A percentile compares a stretch with the other conserved stretches of the same genome.
Evolutionary conservation across 2,329 filamentous ascomycete species (phyloP).

Genomic region (Fusarium sp.): DNA sequence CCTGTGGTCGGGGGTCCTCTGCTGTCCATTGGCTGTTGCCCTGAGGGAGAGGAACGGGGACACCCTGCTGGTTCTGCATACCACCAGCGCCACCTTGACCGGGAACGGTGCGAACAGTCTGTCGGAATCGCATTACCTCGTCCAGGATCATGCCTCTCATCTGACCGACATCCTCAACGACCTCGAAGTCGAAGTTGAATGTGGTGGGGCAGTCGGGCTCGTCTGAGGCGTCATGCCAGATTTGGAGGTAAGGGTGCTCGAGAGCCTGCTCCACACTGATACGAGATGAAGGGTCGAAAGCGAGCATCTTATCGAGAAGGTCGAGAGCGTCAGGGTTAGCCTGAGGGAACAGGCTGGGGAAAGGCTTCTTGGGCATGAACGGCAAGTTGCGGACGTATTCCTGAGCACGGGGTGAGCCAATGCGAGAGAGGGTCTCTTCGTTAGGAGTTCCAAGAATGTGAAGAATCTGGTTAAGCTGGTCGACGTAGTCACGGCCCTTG

Average conservation of each 20-base stretch:
- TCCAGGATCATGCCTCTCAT: slow-evolving; percentile 98
- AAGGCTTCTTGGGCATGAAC: slow-evolving; percentile 93
- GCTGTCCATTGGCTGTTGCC: slow-evolving; percentile 67
- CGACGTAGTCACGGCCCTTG: slow-evolving; percentile 98
- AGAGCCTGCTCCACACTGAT: slow-evolving; percentile 96
- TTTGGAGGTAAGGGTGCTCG: slow-evolving; percentile 95
- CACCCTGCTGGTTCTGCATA: slow-evolving; percentile 54
- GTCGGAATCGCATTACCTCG: slow-evolving; percentile 91
- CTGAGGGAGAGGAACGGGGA: slow-evolving; percentile 66
- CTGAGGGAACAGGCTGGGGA: slow-evolving; percentile 88
- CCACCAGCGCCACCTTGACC: slow-evolving; percentile 51
- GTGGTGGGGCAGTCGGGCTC: slow-evolving; percentile 93
- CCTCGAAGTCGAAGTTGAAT: slow-evolving; percentile 98
- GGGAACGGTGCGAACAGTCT: slow-evolving; percentile 66
- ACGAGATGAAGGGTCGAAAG: slow-evolving; percentile 93
- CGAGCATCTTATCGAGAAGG: slow-evolving; percentile 95
- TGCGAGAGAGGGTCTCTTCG: slow-evolving; percentile 92
- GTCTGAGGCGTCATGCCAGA: slow-evolving; percentile 98
- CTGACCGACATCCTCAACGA: slow-evolving; percentile 92
- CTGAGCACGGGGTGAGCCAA: slow-evolving; percentile 94
- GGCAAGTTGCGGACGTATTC: slow-evolving; percentile 98
- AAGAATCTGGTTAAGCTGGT: slow-evolving; percentile 98
- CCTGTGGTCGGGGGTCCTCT: slow-evolving; percentile 71
- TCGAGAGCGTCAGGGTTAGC: slow-evolving; percentile 97
- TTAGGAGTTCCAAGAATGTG: slow-evolving; percentile 98